Conservation (phyloP, 352 stramenopile genomes). For the Pythium aphanidermatum region DNA sequence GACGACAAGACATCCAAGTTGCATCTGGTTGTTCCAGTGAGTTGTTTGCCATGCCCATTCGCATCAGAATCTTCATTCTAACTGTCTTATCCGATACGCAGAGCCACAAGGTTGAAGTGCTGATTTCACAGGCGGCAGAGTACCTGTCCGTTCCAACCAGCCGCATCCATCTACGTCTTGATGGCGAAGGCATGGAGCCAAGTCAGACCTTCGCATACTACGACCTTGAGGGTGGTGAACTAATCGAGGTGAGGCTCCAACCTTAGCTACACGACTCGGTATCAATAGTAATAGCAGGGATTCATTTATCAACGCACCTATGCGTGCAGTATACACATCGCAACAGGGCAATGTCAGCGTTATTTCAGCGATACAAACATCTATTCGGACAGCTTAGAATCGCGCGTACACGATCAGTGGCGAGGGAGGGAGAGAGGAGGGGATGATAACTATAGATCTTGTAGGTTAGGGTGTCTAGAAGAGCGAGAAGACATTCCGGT, state of each 20-base stretch:
- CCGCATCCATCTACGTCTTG: conserved; percentile 36
- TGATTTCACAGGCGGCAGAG: conserved; percentile 29
- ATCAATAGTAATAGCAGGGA: too few species aligned
- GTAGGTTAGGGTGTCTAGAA: too few species aligned
- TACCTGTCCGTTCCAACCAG: conserved; percentile 20
- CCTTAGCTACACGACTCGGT: too few species aligned
- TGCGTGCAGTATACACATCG: too few species aligned
- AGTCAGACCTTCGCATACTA: conserved; percentile 44
- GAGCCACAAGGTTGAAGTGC: conserved; percentile 33
- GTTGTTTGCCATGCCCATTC: too few species aligned
- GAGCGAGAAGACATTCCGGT: conserved; percentile 60
- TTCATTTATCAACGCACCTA: too few species aligned
- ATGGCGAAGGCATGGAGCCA: conserved; percentile 43
- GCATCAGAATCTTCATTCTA: background rate
- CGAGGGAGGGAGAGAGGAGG: too few species aligned
- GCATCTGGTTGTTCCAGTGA: conserved; percentile 36
- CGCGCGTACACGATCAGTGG: too few species aligned
- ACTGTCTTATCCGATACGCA: conserved; percentile 4
- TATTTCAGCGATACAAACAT: too few species aligned
- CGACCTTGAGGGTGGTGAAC: conserved; percentile 57
- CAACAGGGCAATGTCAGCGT: too few species aligned
- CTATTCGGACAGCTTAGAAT: too few species aligned
- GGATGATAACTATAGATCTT: too few species aligned
- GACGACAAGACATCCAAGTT: conserved; percentile 25
- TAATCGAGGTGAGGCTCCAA: conserved; percentile 42